Evolutionary conservation across 202 grass and related monocot species (phyloP).

Genomic region (Hordeum pubiflorum): DNA sequence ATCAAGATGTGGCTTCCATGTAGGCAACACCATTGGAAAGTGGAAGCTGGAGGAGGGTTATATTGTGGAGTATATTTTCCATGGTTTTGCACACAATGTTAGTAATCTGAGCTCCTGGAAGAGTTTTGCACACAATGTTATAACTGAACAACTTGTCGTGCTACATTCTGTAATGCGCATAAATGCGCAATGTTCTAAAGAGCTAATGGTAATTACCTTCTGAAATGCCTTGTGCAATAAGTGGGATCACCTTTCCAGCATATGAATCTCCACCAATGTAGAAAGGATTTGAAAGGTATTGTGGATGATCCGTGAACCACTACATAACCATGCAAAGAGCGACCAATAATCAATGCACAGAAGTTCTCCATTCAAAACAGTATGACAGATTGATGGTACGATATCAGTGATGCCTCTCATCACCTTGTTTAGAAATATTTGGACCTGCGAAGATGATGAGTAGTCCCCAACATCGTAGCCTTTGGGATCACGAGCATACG

Average conservation of each 20-base stretch:
- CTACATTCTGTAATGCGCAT: no score
- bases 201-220: conserved; percentile 12
- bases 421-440: conserved; percentile 45
- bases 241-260: conserved; percentile 32
- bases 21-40: no score
- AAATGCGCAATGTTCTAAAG: not conserved
- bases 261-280: conserved; percentile 59
- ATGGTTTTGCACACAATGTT: not conserved
- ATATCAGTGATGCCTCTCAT: not conserved
- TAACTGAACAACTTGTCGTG: no score
- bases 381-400: not conserved
- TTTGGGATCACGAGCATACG: conserved; percentile 14
- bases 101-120: not conserved
- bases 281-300: conserved; percentile 28
- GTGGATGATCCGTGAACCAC: conserved; percentile 46
- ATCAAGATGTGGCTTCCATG: no score
- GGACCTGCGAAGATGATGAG: conserved; percentile 27
- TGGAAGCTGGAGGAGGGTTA: no score
- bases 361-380: not conserved
- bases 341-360: not conserved
- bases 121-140: no score
- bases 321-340: not conserved
- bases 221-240: conserved; percentile 22
- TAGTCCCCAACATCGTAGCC: conserved; percentile 36
- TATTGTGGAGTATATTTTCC: not conserved